These are phyloP conservation scores for Bipolaris sorokiniana DNA, from an alignment of 2,329 filamentous ascomycete species.

Conservation along the genomic window DNA sequence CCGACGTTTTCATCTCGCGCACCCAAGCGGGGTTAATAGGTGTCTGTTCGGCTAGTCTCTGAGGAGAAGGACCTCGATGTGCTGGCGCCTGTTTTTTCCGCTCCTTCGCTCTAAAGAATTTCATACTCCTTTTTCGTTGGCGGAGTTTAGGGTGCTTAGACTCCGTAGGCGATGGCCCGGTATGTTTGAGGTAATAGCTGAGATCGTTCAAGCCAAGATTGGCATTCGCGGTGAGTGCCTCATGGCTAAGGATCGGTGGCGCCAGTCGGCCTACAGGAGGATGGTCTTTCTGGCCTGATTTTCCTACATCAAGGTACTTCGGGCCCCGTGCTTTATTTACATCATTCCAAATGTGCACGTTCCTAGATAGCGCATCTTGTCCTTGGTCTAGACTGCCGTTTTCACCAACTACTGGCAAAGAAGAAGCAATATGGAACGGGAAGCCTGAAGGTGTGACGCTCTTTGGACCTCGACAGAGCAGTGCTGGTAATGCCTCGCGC, in stretches of 20 bases:
- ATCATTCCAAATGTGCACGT: too few species aligned
- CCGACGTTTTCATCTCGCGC: conserved; percentile 36
- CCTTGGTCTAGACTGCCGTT: conserved; percentile 27
- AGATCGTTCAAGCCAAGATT: conserved; percentile 39
- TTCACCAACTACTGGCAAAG: conserved; percentile 27
- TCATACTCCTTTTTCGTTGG: conserved; percentile 28
- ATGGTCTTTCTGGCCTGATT: conserved; percentile 27
- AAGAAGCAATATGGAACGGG: conserved; percentile 18
- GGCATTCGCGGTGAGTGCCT: conserved; percentile 36
- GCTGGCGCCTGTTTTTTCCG: conserved; percentile 33
- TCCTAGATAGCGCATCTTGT: conserved; percentile 21
- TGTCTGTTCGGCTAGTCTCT: conserved; percentile 19
- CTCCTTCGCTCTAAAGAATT: conserved; percentile 33
- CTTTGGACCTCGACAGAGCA: conserved; percentile 35
- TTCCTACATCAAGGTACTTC: conserved; percentile 13
- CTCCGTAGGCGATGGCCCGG: conserved; percentile 29
- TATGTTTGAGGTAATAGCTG: conserved; percentile 39
- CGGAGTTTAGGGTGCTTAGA: conserved; percentile 9
- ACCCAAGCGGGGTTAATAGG: conserved; percentile 32
- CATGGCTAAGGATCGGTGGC: conserved; percentile 42
- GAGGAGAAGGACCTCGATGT: conserved; percentile 6
- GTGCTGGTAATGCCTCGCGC: conserved; percentile 25
- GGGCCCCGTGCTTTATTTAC: conserved; percentile 14
- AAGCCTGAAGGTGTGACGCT: conserved; percentile 28
- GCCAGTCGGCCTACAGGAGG: conserved; percentile 34